Evolutionary conservation across 805 yeast species (phyloP).

Genomic region (Vanderwaltozyma tropicalis): DNA sequence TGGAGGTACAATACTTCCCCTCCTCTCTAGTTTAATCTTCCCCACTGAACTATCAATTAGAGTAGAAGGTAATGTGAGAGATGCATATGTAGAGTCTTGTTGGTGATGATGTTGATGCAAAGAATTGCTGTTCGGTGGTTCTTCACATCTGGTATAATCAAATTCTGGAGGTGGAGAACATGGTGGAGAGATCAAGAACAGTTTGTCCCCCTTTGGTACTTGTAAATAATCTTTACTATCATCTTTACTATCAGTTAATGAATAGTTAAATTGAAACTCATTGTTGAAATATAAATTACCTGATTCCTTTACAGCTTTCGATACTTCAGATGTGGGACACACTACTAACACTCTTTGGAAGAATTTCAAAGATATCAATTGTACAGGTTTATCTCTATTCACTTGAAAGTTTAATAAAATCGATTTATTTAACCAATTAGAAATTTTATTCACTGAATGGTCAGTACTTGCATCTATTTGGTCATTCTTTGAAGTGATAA

Average conservation of each 20-base stretch:
- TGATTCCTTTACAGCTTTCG: slow-evolving; percentile 4
- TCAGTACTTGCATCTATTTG: not conserved
- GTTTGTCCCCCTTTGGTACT: slow-evolving; percentile 26
- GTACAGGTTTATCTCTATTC: slow-evolving; percentile 12
- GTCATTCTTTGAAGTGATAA: not conserved
- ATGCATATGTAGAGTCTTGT: not conserved
- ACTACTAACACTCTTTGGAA: slow-evolving; percentile 18
- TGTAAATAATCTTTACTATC: slow-evolving; percentile 15
- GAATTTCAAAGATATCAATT: slow-evolving; percentile 15
- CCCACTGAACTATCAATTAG: slow-evolving; percentile 13
- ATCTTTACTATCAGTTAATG: slow-evolving; percentile 8
- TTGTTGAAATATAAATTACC: not conserved
- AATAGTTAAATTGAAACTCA: slow-evolving; percentile 7
- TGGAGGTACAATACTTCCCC: slow-evolving; percentile 4
- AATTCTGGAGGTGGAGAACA: slow-evolving; percentile 35
- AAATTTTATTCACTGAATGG: slow-evolving; percentile 6
- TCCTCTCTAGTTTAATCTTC: slow-evolving; percentile 15
- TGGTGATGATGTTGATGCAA: not conserved
- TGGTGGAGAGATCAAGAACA: slow-evolving; percentile 35
- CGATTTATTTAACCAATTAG: slow-evolving; percentile 13
- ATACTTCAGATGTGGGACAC: slow-evolving; percentile 8
- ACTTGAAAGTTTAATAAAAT: slow-evolving; percentile 10
- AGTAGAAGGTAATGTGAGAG: slow-evolving; percentile 2
- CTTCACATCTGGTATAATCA: slow-evolving; percentile 31
- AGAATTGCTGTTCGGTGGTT: slow-evolving; percentile 21